phyloP scores from a whole-genome alignment of 495 filamentous ascomycete genomes.

The Aspergillus saccharolyticus region DNA sequence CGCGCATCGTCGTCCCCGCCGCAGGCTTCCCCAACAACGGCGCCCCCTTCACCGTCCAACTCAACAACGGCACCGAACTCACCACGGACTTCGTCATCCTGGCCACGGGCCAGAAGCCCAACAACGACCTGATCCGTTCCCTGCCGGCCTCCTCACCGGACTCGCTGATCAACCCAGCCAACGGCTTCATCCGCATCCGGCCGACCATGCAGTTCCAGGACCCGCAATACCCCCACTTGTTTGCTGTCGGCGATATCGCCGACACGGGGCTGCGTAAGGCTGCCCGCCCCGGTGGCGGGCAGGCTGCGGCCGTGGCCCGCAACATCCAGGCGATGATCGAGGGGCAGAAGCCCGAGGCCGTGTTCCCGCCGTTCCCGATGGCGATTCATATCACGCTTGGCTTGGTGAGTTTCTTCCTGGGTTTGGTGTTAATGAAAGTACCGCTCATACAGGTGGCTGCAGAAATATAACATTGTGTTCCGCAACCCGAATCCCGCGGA shows the following conservation, averaged over 20 bases:
- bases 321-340: constrained; percentile 51
- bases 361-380: constrained; percentile 30
- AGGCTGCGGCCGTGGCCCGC: constrained; percentile 47
- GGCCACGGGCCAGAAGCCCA: constrained; percentile 55
- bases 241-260: constrained; percentile 58
- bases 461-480: constrained; percentile 49
- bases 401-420: constrained; percentile 37
- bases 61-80: constrained; percentile 31
- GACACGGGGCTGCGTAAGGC: constrained; percentile 53
- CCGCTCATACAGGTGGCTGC: neutral
- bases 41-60: constrained; percentile 25
- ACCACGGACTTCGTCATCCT: constrained; percentile 41
- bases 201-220: constrained; percentile 54
- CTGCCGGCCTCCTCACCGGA: constrained; percentile 31
- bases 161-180: constrained; percentile 44
- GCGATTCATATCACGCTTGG: constrained; percentile 49
- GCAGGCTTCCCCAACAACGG: constrained; percentile 29
- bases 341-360: constrained; percentile 25
- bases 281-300: constrained; percentile 46
- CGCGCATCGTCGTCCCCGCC: constrained; percentile 28
- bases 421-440: neutral
- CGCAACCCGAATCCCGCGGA: constrained; percentile 41
- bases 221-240: constrained; percentile 45
- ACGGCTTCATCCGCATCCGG: constrained; percentile 47
- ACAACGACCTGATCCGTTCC: constrained; percentile 43